Evolutionary conservation across 1,284 basidiomycete genomes (phyloP).

Genomic region (Rhodotorula mucilaginosa): DNA sequence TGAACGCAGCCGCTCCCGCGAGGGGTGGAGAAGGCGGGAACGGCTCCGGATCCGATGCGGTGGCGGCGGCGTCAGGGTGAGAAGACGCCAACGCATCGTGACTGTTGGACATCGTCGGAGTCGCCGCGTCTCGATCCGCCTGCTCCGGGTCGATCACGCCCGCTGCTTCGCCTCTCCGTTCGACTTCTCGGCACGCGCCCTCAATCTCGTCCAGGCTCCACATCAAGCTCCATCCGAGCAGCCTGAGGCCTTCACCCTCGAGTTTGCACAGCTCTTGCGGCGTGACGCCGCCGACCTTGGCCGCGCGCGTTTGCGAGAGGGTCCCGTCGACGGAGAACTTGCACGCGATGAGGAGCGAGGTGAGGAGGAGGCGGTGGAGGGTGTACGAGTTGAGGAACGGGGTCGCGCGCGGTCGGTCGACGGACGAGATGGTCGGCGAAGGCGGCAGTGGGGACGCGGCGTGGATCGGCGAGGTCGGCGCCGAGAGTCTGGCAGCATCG

Average conservation of each 20-base stretch:
- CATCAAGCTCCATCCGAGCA: slow-evolving; percentile 31
- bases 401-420: background rate
- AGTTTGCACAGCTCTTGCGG: slow-evolving; percentile 33
- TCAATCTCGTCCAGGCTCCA: slow-evolving; percentile 29
- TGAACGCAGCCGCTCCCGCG: background rate
- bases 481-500: background rate
- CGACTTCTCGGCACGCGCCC: slow-evolving; percentile 4
- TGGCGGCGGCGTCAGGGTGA: background rate
- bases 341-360: slow-evolving; percentile 35
- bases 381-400: slow-evolving; percentile 39
- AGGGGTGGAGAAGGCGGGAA: background rate
- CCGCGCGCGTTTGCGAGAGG: slow-evolving; percentile 26
- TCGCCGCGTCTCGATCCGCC: background rate
- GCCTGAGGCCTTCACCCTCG: slow-evolving; percentile 33
- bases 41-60: too few species aligned
- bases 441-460: slow-evolving; percentile 12
- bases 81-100: background rate
- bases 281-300: slow-evolving; percentile 39
- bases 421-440: slow-evolving; percentile 13
- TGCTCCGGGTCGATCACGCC: background rate
- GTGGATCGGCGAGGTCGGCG: background rate
- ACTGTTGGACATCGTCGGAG: too few species aligned
- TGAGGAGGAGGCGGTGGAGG: slow-evolving; percentile 39
- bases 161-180: background rate
- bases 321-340: slow-evolving; percentile 37